Base-by-base conservation (phyloP, 2,329 filamentous ascomycete genomes). In the Penicillium brasilianum region DNA sequence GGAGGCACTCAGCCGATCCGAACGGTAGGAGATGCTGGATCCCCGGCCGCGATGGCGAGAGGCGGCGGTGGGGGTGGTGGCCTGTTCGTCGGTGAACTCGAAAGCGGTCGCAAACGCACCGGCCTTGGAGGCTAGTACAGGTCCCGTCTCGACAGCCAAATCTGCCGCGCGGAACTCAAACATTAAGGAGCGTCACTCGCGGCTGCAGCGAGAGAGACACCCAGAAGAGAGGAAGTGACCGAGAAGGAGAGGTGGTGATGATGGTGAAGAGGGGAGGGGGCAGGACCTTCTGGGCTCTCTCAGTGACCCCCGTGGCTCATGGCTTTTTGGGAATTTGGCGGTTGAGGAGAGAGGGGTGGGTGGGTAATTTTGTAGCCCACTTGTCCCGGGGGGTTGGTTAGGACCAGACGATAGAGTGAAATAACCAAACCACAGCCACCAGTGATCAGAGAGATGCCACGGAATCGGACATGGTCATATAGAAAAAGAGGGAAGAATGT, bases 11-110 rank as follows among this genome's bases (percentile, higher is more conserved):
- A 59, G 50, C 30, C 56, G 62, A 51, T 66, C 66, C 56, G 70
- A 66, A 50, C 62, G 55, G 46, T 60, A 62, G 25, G 73, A 76
- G 51, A 71, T 43, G 58, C 74, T 76, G 49, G 67, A 65, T 55
- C 66, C 73, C 63, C 74, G 74, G 59, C 70, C 70, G 62, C 70
- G 71, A 63, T 67, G 70, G 60, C 69, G 70, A 55, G 71, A 64
- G 56, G 65, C 61, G 57, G 69, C 68, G 60, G 72, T 72, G 53
- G 72, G 68, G 61, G 71, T 74, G 50, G 72, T 69, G 53, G 69
- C 64, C 64, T 73, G 74, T 61, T 77, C 74, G 64, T 79, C 76
- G 62, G 75, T 75, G 69, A 78, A 81, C 60, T 81, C 78, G 64
- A 81, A 77, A 63, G 79, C 72, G 62, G 78, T 76, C 63, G 76